These are phyloP conservation scores for Populus hybrid DNA, from an alignment of 441 rosid genomes.

Conservation along the genomic window DNA sequence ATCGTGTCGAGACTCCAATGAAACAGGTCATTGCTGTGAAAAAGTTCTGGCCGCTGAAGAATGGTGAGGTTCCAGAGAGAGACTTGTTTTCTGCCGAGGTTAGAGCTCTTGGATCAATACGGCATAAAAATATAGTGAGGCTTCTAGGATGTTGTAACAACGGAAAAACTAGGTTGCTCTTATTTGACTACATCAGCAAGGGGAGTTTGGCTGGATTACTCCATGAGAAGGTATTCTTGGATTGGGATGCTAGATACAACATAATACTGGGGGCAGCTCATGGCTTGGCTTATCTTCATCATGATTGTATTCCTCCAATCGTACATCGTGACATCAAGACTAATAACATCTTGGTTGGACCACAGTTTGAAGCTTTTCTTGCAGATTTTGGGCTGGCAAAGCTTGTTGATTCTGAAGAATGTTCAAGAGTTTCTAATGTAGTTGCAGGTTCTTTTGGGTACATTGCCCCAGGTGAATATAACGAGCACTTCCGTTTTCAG, in stretches of 20 bases:
- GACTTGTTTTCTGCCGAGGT: no score
- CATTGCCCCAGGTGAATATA: constrained; percentile 68
- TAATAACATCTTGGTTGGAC: constrained; percentile 65
- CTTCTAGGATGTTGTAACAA: no score
- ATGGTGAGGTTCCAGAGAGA: no score
- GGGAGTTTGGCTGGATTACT: no score
- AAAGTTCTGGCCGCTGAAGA: no score
- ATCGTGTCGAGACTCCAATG: constrained; percentile 54
- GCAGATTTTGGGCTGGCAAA: constrained; percentile 78
- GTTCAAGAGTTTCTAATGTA: constrained; percentile 38
- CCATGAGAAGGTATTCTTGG: no score
- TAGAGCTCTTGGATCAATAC: no score
- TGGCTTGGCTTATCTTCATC: constrained; percentile 71
- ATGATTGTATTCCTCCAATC: constrained; percentile 38
- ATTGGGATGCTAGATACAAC: no score
- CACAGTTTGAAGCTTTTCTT: constrained; percentile 56
- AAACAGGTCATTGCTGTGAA: constrained; percentile 68
- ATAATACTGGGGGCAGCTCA: no score
- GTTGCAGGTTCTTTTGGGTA: constrained; percentile 76
- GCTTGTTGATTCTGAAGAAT: constrained; percentile 49
- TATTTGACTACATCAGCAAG: no score
- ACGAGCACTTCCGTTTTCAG: constrained; percentile 3
- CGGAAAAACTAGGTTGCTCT: no score
- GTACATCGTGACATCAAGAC: constrained; percentile 16
- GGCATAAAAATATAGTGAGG: no score